phyloP scores from a whole-genome alignment of 2,329 filamentous ascomycete species.

The Mycocentrospora acerina region DNA sequence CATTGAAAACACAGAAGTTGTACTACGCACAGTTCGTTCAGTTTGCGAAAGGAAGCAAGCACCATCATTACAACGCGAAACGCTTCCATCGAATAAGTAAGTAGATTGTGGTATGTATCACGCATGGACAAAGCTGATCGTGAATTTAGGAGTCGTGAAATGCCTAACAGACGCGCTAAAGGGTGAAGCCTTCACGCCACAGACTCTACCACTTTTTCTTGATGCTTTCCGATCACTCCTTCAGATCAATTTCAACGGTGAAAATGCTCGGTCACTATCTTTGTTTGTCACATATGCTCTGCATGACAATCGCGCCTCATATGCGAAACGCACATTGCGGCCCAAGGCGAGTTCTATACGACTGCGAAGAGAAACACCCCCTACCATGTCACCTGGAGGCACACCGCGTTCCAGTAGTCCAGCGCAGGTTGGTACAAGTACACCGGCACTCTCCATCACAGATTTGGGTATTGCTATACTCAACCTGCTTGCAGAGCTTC shows the following conservation, averaged over 20 bases:
- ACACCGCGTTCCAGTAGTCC: conserved; percentile 38
- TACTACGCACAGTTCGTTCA: conserved; percentile 92
- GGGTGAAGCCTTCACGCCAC: conserved; percentile 71
- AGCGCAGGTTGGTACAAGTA: conserved; percentile 15
- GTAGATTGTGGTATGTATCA: conserved; percentile 35
- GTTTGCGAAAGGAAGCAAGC: conserved; percentile 87
- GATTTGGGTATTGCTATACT: conserved; percentile 75
- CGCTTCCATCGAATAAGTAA: conserved; percentile 86
- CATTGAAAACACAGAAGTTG: conserved; percentile 74
- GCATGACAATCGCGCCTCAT: conserved; percentile 60
- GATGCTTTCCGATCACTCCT: conserved; percentile 77
- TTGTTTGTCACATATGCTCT: conserved; percentile 92
- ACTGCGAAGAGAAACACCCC: conserved; percentile 30
- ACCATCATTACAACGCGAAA: conserved; percentile 88
- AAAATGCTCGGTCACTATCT: conserved; percentile 82
- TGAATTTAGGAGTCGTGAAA: conserved; percentile 74
- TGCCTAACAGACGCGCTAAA: conserved; percentile 88
- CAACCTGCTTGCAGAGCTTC: conserved; percentile 72
- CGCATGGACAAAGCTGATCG: conserved; percentile 21
- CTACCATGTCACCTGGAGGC: conserved; percentile 27
- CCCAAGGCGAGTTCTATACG: conserved; percentile 37
- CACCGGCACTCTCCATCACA: conserved; percentile 55
- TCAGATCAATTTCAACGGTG: conserved; percentile 76
- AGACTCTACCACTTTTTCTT: conserved; percentile 75
- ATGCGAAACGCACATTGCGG: conserved; percentile 36